These are phyloP conservation scores for Diplodia intermedia DNA, from an alignment of 2,329 filamentous ascomycete species.

Conservation along the genomic window DNA sequence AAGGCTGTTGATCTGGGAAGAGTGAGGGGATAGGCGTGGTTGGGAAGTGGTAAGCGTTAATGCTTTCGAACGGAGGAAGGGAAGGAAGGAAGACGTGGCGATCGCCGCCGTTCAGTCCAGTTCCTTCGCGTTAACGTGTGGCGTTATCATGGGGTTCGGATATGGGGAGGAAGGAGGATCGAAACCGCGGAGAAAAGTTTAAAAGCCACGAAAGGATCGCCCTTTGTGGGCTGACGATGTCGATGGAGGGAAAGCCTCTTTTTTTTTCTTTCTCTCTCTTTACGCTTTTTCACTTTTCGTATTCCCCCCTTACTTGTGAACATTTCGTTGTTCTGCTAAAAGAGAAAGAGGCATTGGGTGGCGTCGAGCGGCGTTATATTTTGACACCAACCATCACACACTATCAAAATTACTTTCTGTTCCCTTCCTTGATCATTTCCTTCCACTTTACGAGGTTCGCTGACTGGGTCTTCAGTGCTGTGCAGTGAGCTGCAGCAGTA, in stretches of 20 bases:
- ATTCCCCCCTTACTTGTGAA: not conserved
- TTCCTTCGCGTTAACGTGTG: not conserved
- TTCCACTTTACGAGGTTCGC: not conserved
- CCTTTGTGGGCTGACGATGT: not conserved
- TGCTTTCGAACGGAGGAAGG: not conserved
- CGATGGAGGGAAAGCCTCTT: not conserved
- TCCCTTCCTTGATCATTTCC: not conserved
- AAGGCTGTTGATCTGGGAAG: not conserved
- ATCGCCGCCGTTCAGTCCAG: not conserved
- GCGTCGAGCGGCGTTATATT: slow-evolving; percentile 27
- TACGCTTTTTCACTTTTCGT: not conserved
- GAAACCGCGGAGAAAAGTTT: not conserved
- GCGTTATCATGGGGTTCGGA: not conserved
- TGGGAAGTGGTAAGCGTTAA: not conserved
- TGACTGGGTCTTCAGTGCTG: not conserved
- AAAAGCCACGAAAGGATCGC: not conserved
- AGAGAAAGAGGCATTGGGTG: slow-evolving; percentile 22
- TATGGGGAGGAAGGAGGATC: not conserved
- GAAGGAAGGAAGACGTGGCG: not conserved
- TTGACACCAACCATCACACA: not conserved
- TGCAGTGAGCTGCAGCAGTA: not conserved
- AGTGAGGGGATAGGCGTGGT: not conserved
- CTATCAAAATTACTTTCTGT: not conserved
- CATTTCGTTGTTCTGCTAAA: not conserved
- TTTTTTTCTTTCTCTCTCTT: not conserved